Evolutionary conservation across 768 basidiomycete genomes (phyloP), one percentile per base, ranked within the genome.

Genomic region (Boletus edulis): DNA sequence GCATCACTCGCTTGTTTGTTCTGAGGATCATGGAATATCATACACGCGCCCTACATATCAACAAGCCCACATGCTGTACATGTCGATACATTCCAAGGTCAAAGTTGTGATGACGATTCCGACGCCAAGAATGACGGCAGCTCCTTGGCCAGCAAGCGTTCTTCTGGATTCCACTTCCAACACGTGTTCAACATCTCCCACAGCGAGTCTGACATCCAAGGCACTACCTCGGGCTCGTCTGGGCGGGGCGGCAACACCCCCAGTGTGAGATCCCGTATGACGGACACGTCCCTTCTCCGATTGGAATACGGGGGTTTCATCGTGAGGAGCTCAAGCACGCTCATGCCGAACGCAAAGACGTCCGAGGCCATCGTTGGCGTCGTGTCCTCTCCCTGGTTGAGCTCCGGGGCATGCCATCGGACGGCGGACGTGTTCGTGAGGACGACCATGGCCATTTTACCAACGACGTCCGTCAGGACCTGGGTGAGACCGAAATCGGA

Each of bases 401-500:
- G 69, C 61, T 85, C 84, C 1, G 85, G 85, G 9, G 85, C 82
- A 31, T 82, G 72, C 83, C 84, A 86, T 10, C 85, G 77, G 35
- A 80, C 74, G 52, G 77, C 77, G 11, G 76, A 75, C 5, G 75
- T 74, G 32, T 46, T 62, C 1, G 81, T 80, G 49, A 85, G 67
- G 4, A 76, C 78, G n/a, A 71, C 63, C 27, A 79, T 76, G 34
- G 75, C 74, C 27, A 72, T 63, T 54, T 67, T 78, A 52, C 81
- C 81, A 1, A 81, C 79, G 29, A 85, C 75, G 41, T 84, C 82
- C 54, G 80, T 79, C 37, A 86, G 76, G 29, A 84, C 72, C 62
- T 81, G 83, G 17, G 84, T 80, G 71, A 85, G 79, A 41, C 84
- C 83, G 63, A 86, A 86, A 59, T 86, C 84, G 56, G 80, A 81